These are phyloP conservation scores for Saraca asoca DNA, from an alignment of 331 rosid genomes.

Conservation along the genomic window DNA sequence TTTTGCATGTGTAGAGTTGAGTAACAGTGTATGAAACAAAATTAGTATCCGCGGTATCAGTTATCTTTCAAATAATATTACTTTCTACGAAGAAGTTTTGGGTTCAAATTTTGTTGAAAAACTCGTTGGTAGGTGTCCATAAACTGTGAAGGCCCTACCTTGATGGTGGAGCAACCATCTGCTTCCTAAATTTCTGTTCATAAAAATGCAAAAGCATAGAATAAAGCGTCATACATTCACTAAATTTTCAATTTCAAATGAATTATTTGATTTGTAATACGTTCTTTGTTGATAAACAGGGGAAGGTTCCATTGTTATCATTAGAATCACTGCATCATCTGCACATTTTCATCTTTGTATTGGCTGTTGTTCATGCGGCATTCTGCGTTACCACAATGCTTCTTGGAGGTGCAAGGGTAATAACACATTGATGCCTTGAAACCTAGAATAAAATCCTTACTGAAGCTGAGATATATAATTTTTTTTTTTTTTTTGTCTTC, in stretches of 20 bases:
- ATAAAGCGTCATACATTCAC: too few relatives aligned
- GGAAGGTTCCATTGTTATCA: constrained; percentile 73
- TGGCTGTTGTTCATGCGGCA: constrained; percentile 77
- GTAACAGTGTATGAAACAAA: too few relatives aligned
- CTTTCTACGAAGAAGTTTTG: too few relatives aligned
- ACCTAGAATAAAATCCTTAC: neutral
- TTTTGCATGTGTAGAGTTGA: too few relatives aligned
- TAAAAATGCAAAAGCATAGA: neutral
- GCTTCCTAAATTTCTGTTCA: too few relatives aligned
- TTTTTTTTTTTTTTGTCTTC: neutral
- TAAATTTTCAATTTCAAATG: neutral
- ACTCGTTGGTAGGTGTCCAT: too few relatives aligned
- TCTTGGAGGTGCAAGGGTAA: constrained; percentile 77
- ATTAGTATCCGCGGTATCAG: too few relatives aligned
- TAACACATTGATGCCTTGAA: constrained; percentile 3
- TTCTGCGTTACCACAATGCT: constrained; percentile 81
- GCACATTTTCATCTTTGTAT: constrained; percentile 85
- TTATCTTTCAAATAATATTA: too few relatives aligned
- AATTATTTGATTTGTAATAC: constrained; percentile 19
- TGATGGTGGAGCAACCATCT: too few relatives aligned
- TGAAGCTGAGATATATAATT: constrained; percentile 19
- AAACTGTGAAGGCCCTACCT: too few relatives aligned
- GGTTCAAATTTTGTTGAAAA: too few relatives aligned
- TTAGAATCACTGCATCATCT: constrained; percentile 88
- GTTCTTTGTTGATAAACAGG: constrained; percentile 48